Conservation (phyloP, 129 eudicot species). For the Tagetes erecta region DNA sequence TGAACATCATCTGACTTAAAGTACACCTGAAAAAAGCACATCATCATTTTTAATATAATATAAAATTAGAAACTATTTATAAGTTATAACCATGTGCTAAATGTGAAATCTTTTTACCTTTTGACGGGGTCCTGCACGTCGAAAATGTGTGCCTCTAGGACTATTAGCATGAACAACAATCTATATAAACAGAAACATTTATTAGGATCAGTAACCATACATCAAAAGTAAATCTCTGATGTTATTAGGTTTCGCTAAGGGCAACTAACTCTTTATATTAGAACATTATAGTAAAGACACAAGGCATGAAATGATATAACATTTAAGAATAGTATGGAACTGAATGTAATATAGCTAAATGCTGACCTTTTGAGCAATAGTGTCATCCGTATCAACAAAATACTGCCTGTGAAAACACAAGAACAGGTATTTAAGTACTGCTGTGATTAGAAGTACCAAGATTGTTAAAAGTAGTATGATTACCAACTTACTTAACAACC, state of each 20-base stretch:
- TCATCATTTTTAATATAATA: background rate
- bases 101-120: conserved; percentile 41
- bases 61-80: background rate
- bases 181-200: conserved; percentile 31
- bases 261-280: conserved; percentile 22
- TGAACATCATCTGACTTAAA: conserved; percentile 75
- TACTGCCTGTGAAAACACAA: conserved; percentile 64
- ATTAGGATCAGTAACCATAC: background rate
- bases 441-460: background rate
- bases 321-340: background rate
- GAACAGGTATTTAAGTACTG: conserved; percentile 1
- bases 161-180: conserved; percentile 75
- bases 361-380: conserved; percentile 73
- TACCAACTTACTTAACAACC: conserved; percentile 65
- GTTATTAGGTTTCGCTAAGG: background rate
- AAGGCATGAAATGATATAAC: conserved; percentile 1
- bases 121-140: conserved; percentile 96
- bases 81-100: background rate
- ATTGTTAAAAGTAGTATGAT: background rate
- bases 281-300: conserved; percentile 2
- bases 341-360: conserved; percentile 1
- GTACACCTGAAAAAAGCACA: conserved; percentile 58
- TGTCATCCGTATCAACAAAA: conserved; percentile 77
- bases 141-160: conserved; percentile 88
- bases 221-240: background rate